Base-by-base conservation (phyloP, 1,284 basidiomycete genomes). In the Cystobasidium slooffiae region DNA sequence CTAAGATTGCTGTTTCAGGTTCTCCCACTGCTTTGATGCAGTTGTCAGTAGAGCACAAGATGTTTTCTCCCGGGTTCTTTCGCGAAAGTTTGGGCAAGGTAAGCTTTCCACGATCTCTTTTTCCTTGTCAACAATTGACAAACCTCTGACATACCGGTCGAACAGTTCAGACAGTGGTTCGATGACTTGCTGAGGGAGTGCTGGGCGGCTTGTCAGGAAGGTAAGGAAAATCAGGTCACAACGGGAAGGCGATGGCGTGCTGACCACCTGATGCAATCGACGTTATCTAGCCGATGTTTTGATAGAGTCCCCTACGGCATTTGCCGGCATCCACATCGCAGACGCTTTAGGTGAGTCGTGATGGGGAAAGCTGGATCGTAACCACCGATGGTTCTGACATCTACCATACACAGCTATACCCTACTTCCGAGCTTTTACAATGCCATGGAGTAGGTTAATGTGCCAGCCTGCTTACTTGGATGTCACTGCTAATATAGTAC, bases 261-360 rank as follows among this genome's bases (percentile, higher is more conserved):
- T 56, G 24, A n/a, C 16, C 18, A 31, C 43, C n/a, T 41, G n/a
- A 20, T 37, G 18, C n/a, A 43, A 20, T 3, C 20, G 12, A 12
- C 37, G 9, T 3, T 4, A 24, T 8, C 7, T n/a, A 63, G 61
- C 61, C 43, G 61, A 63, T n/a, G 44, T 63, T 49, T 41, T 66
- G 16, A 53, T 66, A 12, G 64, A 66, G 22, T 52, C 49, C 9
- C 64, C 64, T 12, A 66, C 49, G 7, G 51, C 64, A 18, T 52
- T 66, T 39, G 64, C 64, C 16, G 64, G 64, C 24, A 66, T 66
- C 6, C 64, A 66, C 20, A 41, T 66, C 39, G 64, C 64, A 5
- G 64, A 66, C 8, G 64, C 64, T 39, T 37, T 66, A 7, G 49
- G 51, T 63, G 24, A 8, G 61, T 22, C 44, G n/a, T 43, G 8